These are phyloP conservation scores for Camellia granthamiana DNA, from an alignment of 148 eudicot genomes.

Conservation along the genomic window DNA sequence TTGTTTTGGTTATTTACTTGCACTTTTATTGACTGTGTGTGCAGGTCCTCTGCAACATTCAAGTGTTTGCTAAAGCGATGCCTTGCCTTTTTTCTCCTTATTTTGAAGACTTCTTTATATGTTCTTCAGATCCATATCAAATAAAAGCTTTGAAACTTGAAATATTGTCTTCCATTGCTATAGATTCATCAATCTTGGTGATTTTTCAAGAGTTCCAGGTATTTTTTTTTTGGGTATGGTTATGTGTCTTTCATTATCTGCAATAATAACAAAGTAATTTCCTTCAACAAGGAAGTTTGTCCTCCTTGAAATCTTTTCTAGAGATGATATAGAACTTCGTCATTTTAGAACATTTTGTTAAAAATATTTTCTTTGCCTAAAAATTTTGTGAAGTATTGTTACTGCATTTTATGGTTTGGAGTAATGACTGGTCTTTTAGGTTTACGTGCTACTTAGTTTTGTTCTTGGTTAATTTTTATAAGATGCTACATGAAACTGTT, in stretches of 20 bases:
- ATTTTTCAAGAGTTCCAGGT: constrained; percentile 97
- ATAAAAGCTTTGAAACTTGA: constrained; percentile 86
- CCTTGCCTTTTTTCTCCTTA: constrained; percentile 73
- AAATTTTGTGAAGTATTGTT: not conserved
- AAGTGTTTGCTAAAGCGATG: constrained; percentile 91
- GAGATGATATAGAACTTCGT: not conserved
- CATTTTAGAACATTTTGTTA: not conserved
- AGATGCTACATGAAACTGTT: not conserved
- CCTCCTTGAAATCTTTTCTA: not conserved
- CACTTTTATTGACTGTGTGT: constrained; percentile 21
- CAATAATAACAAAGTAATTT: constrained; percentile 2
- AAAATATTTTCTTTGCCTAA: not conserved
- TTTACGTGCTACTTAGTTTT: not conserved
- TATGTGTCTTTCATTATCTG: not conserved
- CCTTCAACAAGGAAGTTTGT: not conserved
- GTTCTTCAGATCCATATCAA: constrained; percentile 76
- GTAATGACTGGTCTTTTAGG: not conserved
- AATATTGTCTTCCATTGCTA: constrained; percentile 79
- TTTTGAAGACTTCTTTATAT: constrained; percentile 84
- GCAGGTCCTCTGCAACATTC: constrained; percentile 94
- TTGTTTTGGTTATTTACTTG: constrained; percentile 1
- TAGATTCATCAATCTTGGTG: constrained; percentile 62
- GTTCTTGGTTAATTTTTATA: not conserved
- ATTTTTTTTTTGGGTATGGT: constrained; percentile 2
- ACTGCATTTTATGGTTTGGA: constrained; percentile 1